A percentile compares a stretch with the other conserved stretches of the same genome.
phyloP scores from a whole-genome alignment of 768 basidiomycete species.

The Pulveroboletus sp. region DNA sequence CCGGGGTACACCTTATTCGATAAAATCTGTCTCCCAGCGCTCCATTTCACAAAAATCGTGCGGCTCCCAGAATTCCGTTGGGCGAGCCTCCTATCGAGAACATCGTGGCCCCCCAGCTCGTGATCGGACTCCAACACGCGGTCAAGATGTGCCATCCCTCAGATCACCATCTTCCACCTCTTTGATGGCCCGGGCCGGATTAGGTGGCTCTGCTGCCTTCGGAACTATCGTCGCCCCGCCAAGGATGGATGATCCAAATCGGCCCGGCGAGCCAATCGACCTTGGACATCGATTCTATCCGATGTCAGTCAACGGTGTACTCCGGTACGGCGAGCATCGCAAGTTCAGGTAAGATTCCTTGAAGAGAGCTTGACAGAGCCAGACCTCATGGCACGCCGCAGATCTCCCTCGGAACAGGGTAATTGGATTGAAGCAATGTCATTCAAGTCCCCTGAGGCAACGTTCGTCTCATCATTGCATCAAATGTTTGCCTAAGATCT shows the following conservation, averaged over 20 bases:
- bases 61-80: slow-evolving; percentile 15
- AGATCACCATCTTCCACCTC: not conserved
- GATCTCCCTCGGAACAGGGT: not conserved
- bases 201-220: not conserved
- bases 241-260: not conserved
- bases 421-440: slow-evolving; percentile 15
- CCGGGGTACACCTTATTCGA: not conserved
- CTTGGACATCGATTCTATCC: slow-evolving; percentile 9
- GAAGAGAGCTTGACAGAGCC: not conserved
- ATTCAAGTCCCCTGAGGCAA: slow-evolving; percentile 13
- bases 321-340: slow-evolving; percentile 9
- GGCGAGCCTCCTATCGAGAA: slow-evolving; percentile 21
- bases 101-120: slow-evolving; percentile 17
- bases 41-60: slow-evolving; percentile 14
- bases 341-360: slow-evolving; percentile 9
- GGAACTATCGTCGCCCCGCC: slow-evolving; percentile 5
- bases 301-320: slow-evolving; percentile 12
- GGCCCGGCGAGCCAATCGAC: slow-evolving; percentile 6
- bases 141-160: not conserved
- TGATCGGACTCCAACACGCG: slow-evolving; percentile 6
- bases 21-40: slow-evolving; percentile 9
- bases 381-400: slow-evolving; percentile 4
- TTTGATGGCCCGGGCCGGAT: not conserved
- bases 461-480: slow-evolving; percentile 13
- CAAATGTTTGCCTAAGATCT: not conserved